These are phyloP conservation scores for Coelastrella sp. DNA, from an alignment of 139 green algal species.

Conservation along the genomic window DNA sequence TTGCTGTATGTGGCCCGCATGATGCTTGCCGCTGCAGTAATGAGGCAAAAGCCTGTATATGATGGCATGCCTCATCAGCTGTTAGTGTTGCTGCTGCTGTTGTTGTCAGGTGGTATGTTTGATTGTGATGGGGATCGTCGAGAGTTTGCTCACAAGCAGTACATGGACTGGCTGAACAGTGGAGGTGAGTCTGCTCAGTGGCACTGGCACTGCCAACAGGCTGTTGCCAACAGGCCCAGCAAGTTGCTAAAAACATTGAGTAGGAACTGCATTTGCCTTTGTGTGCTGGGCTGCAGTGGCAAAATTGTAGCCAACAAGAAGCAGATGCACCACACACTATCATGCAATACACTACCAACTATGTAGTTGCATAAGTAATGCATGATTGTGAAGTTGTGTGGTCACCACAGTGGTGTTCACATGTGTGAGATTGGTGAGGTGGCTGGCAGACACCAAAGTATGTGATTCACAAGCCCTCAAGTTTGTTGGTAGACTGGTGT, in stretches of 20 bases:
- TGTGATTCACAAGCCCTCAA: too few relatives aligned
- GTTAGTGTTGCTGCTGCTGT: neutral
- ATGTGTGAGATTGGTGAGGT: too few relatives aligned
- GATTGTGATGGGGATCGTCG: conserved; percentile 13
- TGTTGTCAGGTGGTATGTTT: conserved; percentile 4
- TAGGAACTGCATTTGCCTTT: neutral
- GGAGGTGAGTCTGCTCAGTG: neutral
- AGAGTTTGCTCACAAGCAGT: conserved; percentile 30
- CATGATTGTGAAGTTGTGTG: too few relatives aligned
- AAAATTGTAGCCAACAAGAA: neutral
- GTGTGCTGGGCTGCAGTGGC: neutral
- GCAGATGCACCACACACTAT: neutral
- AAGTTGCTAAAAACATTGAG: neutral
- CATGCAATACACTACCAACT: neutral
- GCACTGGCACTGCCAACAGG: neutral
- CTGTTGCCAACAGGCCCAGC: neutral
- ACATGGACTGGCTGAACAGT: conserved; percentile 6
- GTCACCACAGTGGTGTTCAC: too few relatives aligned
- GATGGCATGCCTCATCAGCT: neutral
- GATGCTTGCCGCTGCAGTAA: neutral
- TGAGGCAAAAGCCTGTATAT: neutral
- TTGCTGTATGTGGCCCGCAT: neutral
- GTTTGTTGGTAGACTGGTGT: too few relatives aligned
- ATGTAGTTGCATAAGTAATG: neutral
- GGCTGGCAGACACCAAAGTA: too few relatives aligned